A percentile compares a stretch with the other conserved stretches of the same genome.
phyloP scores from a whole-genome alignment of 306 rosid species.

The Casuarina equisetifolia region DNA sequence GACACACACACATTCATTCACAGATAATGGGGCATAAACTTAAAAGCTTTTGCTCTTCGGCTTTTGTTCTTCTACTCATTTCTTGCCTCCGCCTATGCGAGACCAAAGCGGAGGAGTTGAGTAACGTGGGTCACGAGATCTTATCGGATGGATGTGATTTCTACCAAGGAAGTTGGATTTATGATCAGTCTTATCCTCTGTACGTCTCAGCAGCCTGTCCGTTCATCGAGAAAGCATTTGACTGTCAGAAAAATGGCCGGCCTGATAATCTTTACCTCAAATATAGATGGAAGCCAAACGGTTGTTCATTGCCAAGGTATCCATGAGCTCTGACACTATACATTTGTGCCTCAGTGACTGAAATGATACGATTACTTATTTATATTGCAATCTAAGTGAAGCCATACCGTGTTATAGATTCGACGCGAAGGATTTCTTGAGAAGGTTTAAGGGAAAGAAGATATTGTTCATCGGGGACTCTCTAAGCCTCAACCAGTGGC shows the following conservation, averaged over 20 bases:
- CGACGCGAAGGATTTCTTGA: constrained; percentile 32
- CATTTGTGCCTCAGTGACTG: no score
- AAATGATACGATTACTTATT: no score
- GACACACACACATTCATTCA: background rate
- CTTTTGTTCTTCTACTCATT: background rate
- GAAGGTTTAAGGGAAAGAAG: constrained; percentile 38
- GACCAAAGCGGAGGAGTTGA: background rate
- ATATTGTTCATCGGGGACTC: constrained; percentile 55
- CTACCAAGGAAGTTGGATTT: constrained; percentile 43
- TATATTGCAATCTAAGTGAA: no score
- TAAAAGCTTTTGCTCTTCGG: background rate
- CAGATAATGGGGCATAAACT: constrained; percentile 15
- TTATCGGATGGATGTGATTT: constrained; percentile 20
- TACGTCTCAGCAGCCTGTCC: constrained; percentile 27
- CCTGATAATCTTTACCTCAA: constrained; percentile 37
- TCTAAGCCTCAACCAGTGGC: constrained; percentile 52
- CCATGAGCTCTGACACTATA: no score
- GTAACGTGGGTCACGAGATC: background rate
- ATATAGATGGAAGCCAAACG: constrained; percentile 45
- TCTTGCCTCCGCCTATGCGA: background rate
- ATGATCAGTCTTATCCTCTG: constrained; percentile 30
- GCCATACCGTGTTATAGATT: constrained; percentile 22
- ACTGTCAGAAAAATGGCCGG: constrained; percentile 50
- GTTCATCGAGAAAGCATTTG: constrained; percentile 31
- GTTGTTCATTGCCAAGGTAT: constrained; percentile 39